These are phyloP conservation scores for Globisporangium barbulae DNA, from an alignment of 352 stramenopile species.

Conservation along the genomic window DNA sequence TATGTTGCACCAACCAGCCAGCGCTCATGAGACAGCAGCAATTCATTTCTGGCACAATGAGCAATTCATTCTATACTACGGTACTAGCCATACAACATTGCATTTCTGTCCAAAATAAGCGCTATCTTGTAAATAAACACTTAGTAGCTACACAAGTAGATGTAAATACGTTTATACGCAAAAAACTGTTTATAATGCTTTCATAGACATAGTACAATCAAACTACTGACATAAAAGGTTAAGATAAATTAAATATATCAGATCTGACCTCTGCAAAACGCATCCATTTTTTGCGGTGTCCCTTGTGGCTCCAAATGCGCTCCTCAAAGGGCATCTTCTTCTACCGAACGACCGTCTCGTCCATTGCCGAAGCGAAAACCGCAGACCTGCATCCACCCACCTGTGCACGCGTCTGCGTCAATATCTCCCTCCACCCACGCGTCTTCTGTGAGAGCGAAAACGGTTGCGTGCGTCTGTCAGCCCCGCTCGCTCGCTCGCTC, in stretches of 20 bases:
- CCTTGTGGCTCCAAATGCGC: conserved; percentile 5
- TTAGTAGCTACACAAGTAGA: no score
- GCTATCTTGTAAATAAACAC: background rate
- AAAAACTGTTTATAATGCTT: no score
- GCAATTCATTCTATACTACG: conserved; percentile 1
- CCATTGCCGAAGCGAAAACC: conserved; percentile 8
- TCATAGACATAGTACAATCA: no score
- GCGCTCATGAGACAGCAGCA: background rate
- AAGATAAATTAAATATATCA: no score
- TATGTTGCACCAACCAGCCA: conserved; percentile 9
- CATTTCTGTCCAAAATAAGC: no score
- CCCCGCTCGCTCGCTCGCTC: background rate
- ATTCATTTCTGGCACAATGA: background rate
- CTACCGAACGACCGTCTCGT: background rate
- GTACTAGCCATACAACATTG: background rate
- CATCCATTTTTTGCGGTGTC: conserved; percentile 5
- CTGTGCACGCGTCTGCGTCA: background rate
- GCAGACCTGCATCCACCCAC: background rate
- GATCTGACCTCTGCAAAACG: background rate
- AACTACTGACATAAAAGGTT: no score
- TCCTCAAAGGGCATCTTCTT: conserved; percentile 10
- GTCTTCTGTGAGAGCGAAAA: background rate
- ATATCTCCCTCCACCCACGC: background rate
- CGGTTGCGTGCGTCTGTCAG: background rate
- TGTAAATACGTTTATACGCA: no score